phyloP scores from a whole-genome alignment of 1,139 yeast species.

The Saccharomyces hybrid region DNA sequence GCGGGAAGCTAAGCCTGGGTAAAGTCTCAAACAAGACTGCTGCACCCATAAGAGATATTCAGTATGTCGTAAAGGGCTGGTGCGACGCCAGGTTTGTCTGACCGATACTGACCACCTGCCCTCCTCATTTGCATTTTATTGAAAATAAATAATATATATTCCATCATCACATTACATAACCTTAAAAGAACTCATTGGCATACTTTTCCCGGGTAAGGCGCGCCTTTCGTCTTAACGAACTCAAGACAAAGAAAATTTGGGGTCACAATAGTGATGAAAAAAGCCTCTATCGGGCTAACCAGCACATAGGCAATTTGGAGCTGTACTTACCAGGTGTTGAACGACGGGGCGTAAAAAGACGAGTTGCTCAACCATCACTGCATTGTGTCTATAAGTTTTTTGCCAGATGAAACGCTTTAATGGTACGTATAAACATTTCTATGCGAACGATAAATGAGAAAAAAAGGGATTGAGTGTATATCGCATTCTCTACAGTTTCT shows the following conservation, averaged over 20 bases:
- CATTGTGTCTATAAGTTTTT: background rate
- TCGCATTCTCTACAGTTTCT: background rate
- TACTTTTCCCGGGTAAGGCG: background rate
- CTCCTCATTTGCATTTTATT: background rate
- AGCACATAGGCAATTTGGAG: background rate
- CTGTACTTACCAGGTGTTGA: background rate
- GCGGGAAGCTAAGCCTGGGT: constrained; percentile 23
- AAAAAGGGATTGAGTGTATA: background rate
- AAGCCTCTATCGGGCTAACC: background rate
- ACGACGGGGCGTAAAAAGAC: background rate
- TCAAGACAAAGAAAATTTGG: background rate
- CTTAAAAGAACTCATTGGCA: background rate
- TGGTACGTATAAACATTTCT: constrained; percentile 2
- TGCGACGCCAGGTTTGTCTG: constrained; percentile 25
- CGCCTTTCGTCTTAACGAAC: background rate
- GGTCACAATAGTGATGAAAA: background rate
- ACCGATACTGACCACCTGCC: background rate
- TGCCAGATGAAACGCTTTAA: constrained; percentile 17
- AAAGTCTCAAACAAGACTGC: constrained; percentile 2
- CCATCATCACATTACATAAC: background rate
- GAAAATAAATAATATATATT: background rate
- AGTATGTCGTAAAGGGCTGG: constrained; percentile 33
- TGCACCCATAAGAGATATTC: constrained; percentile 16
- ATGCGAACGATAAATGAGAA: background rate
- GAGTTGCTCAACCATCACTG: background rate